Base-by-base conservation (phyloP, 176 grass and related monocot genomes). In the Secale cereale region DNA sequence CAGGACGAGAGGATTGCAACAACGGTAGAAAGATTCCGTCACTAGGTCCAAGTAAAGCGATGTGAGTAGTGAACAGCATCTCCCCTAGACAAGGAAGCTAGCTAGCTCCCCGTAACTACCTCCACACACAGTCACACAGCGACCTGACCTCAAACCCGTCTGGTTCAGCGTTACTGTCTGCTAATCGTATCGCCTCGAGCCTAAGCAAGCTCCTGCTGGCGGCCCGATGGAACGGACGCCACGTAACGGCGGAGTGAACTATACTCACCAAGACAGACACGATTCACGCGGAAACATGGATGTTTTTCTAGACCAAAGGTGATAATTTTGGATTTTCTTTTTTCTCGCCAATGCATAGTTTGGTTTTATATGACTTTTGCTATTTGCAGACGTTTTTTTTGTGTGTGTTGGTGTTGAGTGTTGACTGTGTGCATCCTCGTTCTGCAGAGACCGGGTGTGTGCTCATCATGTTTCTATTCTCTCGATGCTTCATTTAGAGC, bases 151-250 rank as follows among this genome's bases (percentile, higher is more conserved):
- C 16, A 52, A 74, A 74, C 5, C 40, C 37, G 32, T 74, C 70
- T 15, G 50, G 80, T 78, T 75, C 60, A 87, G 48, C 89, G 88
- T 82, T 29, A 70, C 73, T 83, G 20, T 29, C 27, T 19, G 7
- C 15, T 75, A 52, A 45, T 27, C 2, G 41, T 7, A 59, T 83
- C 33, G 74, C 84, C 84, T 74, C 22, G 4, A 39, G 61, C 80
- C 56, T 57, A 90, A 90, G 88, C 80, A 87, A 11, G 83, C 29
- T 59, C 14, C 19, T 0, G 19, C 33, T 27, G 56, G 70, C 43
- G 29, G 32, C 12, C 71, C 5, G 37, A 19, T 6, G 63, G 32
- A 81, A 48, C 46, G 0, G 15, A 52, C 50, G 72, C 65, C 88
- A 90, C 31, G 31, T 37, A 86, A 86, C 40, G 31, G 33, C 73